Evolutionary conservation across 2,329 filamentous ascomycete species (phyloP).

Genomic region (Pyrenochaeta sp.): DNA sequence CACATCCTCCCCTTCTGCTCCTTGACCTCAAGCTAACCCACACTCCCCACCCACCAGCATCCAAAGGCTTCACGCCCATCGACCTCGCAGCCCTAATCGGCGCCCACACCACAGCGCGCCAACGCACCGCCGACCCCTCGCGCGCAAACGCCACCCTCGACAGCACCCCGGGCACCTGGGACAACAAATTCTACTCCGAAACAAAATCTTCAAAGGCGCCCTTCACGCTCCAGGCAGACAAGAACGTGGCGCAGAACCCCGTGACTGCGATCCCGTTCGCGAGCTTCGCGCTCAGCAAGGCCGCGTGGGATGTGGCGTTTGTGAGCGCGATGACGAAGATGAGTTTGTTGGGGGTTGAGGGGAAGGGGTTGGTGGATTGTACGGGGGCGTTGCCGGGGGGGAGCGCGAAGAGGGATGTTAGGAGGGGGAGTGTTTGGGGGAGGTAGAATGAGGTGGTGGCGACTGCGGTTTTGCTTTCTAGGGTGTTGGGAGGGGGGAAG

Average conservation of each 20-base stretch:
- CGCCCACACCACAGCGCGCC: conserved; percentile 45
- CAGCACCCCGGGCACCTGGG: conserved; percentile 47
- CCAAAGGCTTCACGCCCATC: conserved; percentile 45
- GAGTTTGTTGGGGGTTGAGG: conserved; percentile 43
- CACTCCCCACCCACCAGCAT: conserved; percentile 19
- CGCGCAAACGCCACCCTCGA: conserved; percentile 38
- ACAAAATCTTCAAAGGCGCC: conserved; percentile 38
- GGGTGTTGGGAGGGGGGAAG: background rate
- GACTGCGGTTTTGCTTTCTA: background rate
- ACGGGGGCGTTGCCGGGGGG: conserved; percentile 41
- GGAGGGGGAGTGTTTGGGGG: conserved; percentile 34
- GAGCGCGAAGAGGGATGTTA: conserved; percentile 42
- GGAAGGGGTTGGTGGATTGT: conserved; percentile 37
- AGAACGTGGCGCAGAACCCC: conserved; percentile 33
- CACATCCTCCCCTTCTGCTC: no score
- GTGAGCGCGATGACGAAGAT: conserved; percentile 46
- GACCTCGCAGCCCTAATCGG: conserved; percentile 51
- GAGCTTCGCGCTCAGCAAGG: conserved; percentile 34
- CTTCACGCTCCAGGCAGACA: conserved; percentile 37
- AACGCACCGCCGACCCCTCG: conserved; percentile 35
- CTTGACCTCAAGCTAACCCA: background rate
- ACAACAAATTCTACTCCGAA: conserved; percentile 46
- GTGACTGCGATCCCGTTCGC: conserved; percentile 28
- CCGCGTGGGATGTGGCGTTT: conserved; percentile 40
- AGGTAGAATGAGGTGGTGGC: conserved; percentile 25